Evolutionary conservation across 2,329 filamentous ascomycete species (phyloP), one percentile per base, ranked within the genome.

Genomic region (Hypoxylon sp.): DNA sequence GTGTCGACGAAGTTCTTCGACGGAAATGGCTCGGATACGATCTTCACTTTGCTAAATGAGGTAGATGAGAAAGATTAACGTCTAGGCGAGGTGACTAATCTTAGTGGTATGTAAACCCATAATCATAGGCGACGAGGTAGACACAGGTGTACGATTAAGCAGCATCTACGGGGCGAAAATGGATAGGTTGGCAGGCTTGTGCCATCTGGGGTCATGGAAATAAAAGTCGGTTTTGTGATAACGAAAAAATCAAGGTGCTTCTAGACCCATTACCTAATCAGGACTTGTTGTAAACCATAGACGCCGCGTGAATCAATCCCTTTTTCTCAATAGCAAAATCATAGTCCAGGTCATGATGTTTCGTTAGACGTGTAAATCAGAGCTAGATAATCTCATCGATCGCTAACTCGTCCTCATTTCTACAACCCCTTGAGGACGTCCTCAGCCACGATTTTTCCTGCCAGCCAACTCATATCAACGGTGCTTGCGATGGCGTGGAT

Each of bases 11-110:
- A 78, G 92, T 99, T 31, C 82, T 92, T 70, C 87, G 91, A 70
- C 90, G 96, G 80, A 98, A 98, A 86, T 98, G 95, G 95, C 86
- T 99, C 72, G 92, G 93, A 71, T 99, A 98, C 80, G 96, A 99
- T 80, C 86, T 99, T 79, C 96, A 99, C 84, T 99, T 99, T 84
- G 96, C 96, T 66, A 99, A 99, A 88, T 99, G 42, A 29, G 5
- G 5, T 31, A 39, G 26, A 14, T 9, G 17, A 24, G 17, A n/a
- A 42, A n/a, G 17, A 39, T 8, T 26, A 10, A 29, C 17, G 17
- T 48, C 10, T 35, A 33, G 35, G 39, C 11, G 55, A 51, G 9
- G 17, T 59, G 62, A 24, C 47, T 68, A 56, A 62, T 57, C 22
- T 62, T 64, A 52, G 51, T 62, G 60, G 51, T 62, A 59, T 58